Conservation (phyloP, 306 rosid species). For the Malus asiatica region DNA sequence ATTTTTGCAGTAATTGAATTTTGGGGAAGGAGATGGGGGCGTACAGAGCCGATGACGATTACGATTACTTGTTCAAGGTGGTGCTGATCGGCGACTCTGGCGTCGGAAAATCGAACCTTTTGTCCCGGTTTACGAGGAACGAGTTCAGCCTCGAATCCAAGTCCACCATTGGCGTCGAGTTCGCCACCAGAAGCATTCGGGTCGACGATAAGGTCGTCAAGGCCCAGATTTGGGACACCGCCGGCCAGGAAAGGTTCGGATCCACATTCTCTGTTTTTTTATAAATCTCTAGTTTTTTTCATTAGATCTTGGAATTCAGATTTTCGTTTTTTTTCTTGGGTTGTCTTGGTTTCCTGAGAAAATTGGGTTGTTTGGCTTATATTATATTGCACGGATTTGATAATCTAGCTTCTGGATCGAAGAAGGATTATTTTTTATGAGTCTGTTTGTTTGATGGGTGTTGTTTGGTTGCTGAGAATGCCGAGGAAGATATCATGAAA, state of each 20-base stretch:
- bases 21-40: slow-evolving; percentile 50
- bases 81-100: slow-evolving; percentile 85
- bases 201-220: slow-evolving; percentile 80
- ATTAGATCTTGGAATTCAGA: slow-evolving; percentile 2
- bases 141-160: slow-evolving; percentile 76
- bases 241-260: slow-evolving; percentile 79
- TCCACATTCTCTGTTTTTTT: slow-evolving; percentile 1
- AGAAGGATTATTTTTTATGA: background rate
- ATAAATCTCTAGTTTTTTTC: background rate
- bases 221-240: slow-evolving; percentile 97
- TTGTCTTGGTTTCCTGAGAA: background rate
- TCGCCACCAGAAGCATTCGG: slow-evolving; percentile 77
- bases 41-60: slow-evolving; percentile 76
- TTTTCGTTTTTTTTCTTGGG: background rate
- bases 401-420: slow-evolving; percentile 2
- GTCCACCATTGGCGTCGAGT: slow-evolving; percentile 89
- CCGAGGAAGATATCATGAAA: background rate
- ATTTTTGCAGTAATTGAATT: background rate
- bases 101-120: slow-evolving; percentile 79
- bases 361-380: background rate
- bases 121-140: slow-evolving; percentile 68
- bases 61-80: slow-evolving; percentile 75
- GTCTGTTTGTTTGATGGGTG: background rate
- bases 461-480: background rate
- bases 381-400: background rate